Conservation (phyloP, 192 early-diverging fungal genomes). For the Podila horticola region DNA sequence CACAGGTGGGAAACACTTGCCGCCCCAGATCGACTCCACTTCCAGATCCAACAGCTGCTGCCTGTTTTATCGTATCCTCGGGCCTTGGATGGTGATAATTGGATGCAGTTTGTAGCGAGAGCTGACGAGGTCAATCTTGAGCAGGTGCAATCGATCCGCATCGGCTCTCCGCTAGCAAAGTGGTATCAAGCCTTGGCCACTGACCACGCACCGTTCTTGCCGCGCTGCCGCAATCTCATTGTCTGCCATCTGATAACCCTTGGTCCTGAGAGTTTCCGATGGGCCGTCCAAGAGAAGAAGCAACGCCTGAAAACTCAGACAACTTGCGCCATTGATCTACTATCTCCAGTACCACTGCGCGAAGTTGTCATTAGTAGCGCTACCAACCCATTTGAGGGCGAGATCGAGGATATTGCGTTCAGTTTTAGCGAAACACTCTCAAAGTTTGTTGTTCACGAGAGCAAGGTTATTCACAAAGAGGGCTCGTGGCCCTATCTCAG, state of each 20-base stretch:
- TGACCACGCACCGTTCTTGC: not conserved
- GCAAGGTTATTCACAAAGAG: not conserved
- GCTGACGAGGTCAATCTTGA: conserved; percentile 1
- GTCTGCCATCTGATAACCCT: not conserved
- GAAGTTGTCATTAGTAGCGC: not conserved
- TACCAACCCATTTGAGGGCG: not conserved
- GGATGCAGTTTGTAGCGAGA: conserved; percentile 12
- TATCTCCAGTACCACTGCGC: not conserved
- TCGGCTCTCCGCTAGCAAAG: not conserved
- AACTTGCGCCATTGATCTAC: not conserved
- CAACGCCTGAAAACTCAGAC: not conserved
- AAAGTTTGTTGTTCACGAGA: not conserved
- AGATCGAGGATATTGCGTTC: conserved; percentile 10
- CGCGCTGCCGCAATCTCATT: conserved; percentile 14
- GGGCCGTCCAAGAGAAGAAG: conserved; percentile 14
- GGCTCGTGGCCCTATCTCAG: not conserved
- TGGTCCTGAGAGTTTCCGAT: conserved; percentile 5
- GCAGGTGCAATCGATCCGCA: not conserved
- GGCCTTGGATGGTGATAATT: conserved; percentile 1
- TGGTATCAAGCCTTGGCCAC: not conserved
- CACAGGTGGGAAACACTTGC: not conserved
- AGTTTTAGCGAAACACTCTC: conserved; percentile 4
- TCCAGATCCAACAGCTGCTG: not conserved
- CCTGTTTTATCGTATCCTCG: conserved; percentile 2
- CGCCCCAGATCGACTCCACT: not conserved